phyloP scores from a whole-genome alignment of 2,329 filamentous ascomycete species.

The Nectriaceae sp. region DNA sequence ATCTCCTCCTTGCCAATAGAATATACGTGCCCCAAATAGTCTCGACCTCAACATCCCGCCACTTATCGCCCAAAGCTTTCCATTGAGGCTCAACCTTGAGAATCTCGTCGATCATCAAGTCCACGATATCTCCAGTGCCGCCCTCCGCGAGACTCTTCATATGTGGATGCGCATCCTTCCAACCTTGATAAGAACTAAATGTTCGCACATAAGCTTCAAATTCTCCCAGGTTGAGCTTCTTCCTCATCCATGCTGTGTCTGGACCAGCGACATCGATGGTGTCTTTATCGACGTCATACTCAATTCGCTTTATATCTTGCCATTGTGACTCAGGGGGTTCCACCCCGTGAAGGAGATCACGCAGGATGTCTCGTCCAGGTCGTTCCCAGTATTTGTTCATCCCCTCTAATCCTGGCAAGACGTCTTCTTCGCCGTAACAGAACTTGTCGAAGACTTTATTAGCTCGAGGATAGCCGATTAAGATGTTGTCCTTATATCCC shows the following conservation, averaged over 20 bases:
- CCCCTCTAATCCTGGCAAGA: conserved; percentile 43
- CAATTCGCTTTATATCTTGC: conserved; percentile 52
- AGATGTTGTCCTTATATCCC: conserved; percentile 66
- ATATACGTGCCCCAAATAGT: conserved; percentile 64
- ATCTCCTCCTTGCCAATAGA: conserved; percentile 52
- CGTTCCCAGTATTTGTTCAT: conserved; percentile 64
- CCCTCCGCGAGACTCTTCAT: conserved; percentile 51
- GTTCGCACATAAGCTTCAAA: conserved; percentile 64
- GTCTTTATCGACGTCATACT: conserved; percentile 57
- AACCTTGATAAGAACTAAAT: conserved; percentile 60
- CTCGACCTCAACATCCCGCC: conserved; percentile 56
- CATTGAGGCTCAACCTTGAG: conserved; percentile 54
- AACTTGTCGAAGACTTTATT: conserved; percentile 57
- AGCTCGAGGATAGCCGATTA: conserved; percentile 54
- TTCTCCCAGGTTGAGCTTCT: conserved; percentile 55
- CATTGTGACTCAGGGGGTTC: conserved; percentile 53
- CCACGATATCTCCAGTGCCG: conserved; percentile 62
- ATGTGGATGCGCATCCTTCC: conserved; percentile 57
- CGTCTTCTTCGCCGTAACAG: conserved; percentile 52
- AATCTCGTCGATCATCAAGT: conserved; percentile 62
- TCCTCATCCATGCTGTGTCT: conserved; percentile 51
- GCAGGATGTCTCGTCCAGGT: conserved; percentile 57
- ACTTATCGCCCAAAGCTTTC: conserved; percentile 48
- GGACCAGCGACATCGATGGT: conserved; percentile 34
- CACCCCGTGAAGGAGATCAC: conserved; percentile 52